Percentiles rank a stretch among this genome's conserved stretches.
Evolutionary conservation across 352 stramenopile genomes (phyloP).

Genomic region (Phytophthora sojae): DNA sequence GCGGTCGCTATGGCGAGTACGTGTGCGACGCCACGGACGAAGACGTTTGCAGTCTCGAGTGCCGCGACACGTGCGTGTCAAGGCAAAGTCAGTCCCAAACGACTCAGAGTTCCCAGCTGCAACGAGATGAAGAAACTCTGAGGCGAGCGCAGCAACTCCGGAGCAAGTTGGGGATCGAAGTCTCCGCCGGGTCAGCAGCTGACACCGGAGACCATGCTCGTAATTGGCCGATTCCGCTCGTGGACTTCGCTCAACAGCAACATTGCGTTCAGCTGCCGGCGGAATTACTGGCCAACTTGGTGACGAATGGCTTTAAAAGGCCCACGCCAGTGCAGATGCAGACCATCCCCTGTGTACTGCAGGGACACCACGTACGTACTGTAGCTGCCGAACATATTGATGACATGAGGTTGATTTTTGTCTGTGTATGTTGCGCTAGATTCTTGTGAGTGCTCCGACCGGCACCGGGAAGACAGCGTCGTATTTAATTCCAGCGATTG

Average conservation of each 20-base stretch:
- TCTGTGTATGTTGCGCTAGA: constrained; percentile 25
- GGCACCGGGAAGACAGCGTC: constrained; percentile 77
- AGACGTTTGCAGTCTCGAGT: constrained; percentile 87
- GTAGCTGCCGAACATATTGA: background rate
- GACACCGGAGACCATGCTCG: background rate
- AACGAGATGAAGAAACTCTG: constrained; percentile 1
- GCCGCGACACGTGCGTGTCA: constrained; percentile 54
- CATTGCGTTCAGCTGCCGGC: constrained; percentile 31
- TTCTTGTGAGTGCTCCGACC: constrained; percentile 68
- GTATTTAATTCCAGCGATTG: constrained; percentile 67
- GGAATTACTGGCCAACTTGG: constrained; percentile 54
- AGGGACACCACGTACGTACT: constrained; percentile 49
- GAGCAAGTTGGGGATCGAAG: constrained; percentile 44
- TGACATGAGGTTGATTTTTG: too few relatives aligned
- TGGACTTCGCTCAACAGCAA: constrained; percentile 43
- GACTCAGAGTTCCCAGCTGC: background rate
- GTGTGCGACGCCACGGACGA: constrained; percentile 84
- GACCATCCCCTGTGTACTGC: constrained; percentile 58
- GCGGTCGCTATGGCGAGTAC: constrained; percentile 78
- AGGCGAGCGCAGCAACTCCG: constrained; percentile 29
- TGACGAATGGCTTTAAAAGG: constrained; percentile 35
- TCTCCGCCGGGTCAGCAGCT: constrained; percentile 3
- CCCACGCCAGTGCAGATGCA: constrained; percentile 85
- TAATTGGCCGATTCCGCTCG: constrained; percentile 16
- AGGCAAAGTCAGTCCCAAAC: constrained; percentile 5